Percentiles rank a stretch among this genome's conserved stretches.
Evolutionary conservation across 306 rosid genomes (phyloP).

Genomic region (Trifolium pratense): DNA sequence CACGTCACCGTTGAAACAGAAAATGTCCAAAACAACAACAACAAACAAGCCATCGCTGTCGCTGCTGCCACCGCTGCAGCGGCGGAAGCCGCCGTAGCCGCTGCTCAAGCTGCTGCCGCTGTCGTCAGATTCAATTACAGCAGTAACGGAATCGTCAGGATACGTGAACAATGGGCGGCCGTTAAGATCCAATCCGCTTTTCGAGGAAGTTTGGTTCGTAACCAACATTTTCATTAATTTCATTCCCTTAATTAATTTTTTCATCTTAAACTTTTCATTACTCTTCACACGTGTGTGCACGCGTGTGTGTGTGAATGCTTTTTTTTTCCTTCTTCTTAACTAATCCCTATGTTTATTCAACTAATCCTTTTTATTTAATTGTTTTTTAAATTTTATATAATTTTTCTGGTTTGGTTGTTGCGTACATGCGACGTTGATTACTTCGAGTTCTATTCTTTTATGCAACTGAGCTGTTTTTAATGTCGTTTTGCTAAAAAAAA

Average conservation of each 20-base stretch:
- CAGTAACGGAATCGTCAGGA: constrained; percentile 37
- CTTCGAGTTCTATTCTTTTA: not conserved
- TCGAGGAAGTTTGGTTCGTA: constrained; percentile 81
- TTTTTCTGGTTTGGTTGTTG: not conserved
- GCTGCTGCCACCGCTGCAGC: constrained; percentile 56
- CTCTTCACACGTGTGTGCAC: not conserved
- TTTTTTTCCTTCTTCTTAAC: not conserved
- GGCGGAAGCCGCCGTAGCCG: constrained; percentile 67
- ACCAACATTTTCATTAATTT: not conserved
- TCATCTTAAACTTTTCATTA: not conserved
- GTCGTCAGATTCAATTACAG: constrained; percentile 57
- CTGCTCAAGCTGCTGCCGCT: constrained; percentile 65
- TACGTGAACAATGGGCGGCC: constrained; percentile 71
- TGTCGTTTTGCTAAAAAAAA: not conserved
- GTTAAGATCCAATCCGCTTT: constrained; percentile 85
- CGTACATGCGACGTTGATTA: not conserved
- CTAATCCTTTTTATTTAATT: not conserved
- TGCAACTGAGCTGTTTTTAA: not conserved
- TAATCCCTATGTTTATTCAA: not conserved
- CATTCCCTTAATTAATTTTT: not conserved
- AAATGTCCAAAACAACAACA: constrained; percentile 26
- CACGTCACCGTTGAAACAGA: not conserved
- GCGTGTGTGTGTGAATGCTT: not conserved
- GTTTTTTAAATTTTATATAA: not conserved
- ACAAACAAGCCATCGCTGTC: constrained; percentile 63